These are phyloP conservation scores for Raffaelea albimanens DNA, from an alignment of 2,329 filamentous ascomycete genomes.

Conservation along the genomic window DNA sequence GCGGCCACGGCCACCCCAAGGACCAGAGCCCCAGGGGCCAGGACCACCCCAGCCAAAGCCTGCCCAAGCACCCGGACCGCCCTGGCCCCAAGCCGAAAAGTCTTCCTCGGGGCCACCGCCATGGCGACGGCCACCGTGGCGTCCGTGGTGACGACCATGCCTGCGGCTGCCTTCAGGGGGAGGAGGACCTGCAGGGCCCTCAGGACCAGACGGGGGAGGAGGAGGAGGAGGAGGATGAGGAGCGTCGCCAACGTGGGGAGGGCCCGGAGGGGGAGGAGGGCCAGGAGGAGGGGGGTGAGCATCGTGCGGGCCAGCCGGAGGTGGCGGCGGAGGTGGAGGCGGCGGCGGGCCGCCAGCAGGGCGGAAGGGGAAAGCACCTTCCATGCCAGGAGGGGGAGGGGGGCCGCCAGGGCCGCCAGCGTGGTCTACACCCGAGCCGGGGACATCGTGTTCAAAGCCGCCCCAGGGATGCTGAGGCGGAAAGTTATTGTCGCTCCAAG, in stretches of 20 bases:
- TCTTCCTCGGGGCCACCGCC: neutral
- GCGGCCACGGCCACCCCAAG: neutral
- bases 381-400: neutral
- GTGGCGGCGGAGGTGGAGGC: neutral
- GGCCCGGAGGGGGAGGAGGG: no score
- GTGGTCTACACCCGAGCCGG: constrained; percentile 30
- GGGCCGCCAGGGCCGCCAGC: neutral
- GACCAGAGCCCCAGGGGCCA: neutral
- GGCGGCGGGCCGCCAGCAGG: neutral
- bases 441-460: constrained; percentile 17
- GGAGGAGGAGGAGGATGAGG: neutral
- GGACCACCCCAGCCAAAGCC: neutral
- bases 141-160: constrained; percentile 1
- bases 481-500: neutral
- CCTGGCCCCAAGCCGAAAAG: neutral
- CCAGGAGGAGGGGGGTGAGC: no score
- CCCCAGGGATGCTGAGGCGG: constrained; percentile 12
- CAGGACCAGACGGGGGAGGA: neutral
- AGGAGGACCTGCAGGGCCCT: constrained; percentile 8
- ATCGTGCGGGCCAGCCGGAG: neutral
- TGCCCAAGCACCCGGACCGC: neutral
- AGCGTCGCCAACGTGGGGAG: neutral
- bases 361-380: neutral
- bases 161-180: neutral
- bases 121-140: neutral